A percentile compares a stretch with the other conserved stretches of the same genome.
Evolutionary conservation across 2,329 filamentous ascomycete species (phyloP).

Genomic region (Zymoseptoria tritici): DNA sequence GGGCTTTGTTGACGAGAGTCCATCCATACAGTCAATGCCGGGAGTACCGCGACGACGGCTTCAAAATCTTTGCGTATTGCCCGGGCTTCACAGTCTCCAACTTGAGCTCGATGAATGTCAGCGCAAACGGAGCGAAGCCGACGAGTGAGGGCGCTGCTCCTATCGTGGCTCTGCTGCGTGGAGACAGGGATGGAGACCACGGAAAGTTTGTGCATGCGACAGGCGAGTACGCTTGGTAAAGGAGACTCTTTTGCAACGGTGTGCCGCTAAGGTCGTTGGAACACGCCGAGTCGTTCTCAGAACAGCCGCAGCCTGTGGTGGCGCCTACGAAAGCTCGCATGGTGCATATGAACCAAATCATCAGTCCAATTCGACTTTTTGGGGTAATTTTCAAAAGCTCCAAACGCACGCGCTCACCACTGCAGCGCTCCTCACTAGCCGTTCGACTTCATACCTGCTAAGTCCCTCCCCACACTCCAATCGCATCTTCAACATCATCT

Average conservation of each 20-base stretch:
- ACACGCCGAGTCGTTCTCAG: not conserved
- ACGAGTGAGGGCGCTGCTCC: slow-evolving; percentile 28
- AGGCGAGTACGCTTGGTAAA: slow-evolving; percentile 11
- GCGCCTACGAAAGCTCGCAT: not conserved
- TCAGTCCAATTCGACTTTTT: not conserved
- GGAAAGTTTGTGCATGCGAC: slow-evolving; percentile 7
- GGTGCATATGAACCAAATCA: not conserved
- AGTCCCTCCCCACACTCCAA: not conserved
- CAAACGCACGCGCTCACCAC: too few relatives aligned
- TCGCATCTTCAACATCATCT: not conserved
- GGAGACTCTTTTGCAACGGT: not conserved
- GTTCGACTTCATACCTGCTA: not conserved
- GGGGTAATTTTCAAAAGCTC: not conserved
- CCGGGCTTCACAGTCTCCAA: slow-evolving; percentile 34
- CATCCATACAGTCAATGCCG: slow-evolving; percentile 13
- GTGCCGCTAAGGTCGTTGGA: not conserved
- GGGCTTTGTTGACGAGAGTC: not conserved
- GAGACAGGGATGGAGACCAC: slow-evolving; percentile 29
- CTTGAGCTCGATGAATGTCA: slow-evolving; percentile 28
- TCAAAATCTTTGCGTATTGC: slow-evolving; percentile 35
- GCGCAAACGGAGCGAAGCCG: slow-evolving; percentile 31
- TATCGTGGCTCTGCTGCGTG: slow-evolving; percentile 32
- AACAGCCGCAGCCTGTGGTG: not conserved
- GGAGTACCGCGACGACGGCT: slow-evolving; percentile 19
- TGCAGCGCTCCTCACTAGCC: not conserved